Base-by-base conservation (phyloP, 2,329 filamentous ascomycete species). In the Clarireedia paspali region DNA sequence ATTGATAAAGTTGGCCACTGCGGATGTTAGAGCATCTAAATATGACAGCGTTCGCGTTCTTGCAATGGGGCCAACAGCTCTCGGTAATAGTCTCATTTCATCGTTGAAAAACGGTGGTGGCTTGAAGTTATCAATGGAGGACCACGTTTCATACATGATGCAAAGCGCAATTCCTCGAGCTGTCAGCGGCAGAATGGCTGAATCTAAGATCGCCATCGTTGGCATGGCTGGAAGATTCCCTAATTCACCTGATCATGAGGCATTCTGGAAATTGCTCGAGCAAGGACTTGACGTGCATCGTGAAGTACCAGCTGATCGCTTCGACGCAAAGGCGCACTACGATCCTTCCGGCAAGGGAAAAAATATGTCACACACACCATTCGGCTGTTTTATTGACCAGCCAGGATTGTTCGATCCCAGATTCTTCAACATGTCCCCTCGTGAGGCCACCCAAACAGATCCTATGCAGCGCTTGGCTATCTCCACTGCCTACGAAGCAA, bases 391-490 rank as follows among this genome's bases (percentile, higher is more conserved):
- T 73, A 77, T 59, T 24, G 81, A 89, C 59, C 80, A 89, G 60
- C 87, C 87, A 0, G 85, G 86, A 57, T 75, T 85, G 48, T 91
- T 91, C 66, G 88, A 91, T 63, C 83, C 86, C 17, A 78, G 84
- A 1, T 91, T 91, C 73, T 91, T 91, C 79, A 89, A 89, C 71
- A 90, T 91, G 84, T 90, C 87, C 39, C 87, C 87, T 6, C 82
- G 86, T 62, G 87, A 91, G 71, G 88, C 88, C 38, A 80, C 82
- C 50, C 86, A 91, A 67, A 89, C 86, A 1, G 88, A 91, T 68
- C 88, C 88, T 0, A 88, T 88, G 79, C 87, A 89, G 68, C 80
- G 88, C 61, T 76, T 91, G 63, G 85, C 86, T 2, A 73, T 92
- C 34, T 81, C 84, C 14, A 90, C 87, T 3, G 87, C 87, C 0